A percentile compares a stretch with the other conserved stretches of the same genome.
Conservation (phyloP, 2,329 filamentous ascomycete genomes). For the Penicillium sp. region DNA sequence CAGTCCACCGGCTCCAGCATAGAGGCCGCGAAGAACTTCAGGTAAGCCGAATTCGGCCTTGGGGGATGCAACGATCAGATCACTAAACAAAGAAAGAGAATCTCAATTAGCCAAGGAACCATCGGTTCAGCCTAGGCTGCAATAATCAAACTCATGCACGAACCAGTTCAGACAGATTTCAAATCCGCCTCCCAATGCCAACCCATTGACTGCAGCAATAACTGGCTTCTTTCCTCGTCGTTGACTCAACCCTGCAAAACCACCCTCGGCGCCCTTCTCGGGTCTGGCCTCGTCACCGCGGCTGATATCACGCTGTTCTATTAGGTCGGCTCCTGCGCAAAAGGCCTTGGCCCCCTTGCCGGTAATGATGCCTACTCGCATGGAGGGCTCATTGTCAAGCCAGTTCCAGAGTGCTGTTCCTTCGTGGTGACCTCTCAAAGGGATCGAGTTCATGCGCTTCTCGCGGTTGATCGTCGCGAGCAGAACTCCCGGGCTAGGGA, state of each 20-base stretch:
- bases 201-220: slow-evolving; percentile 77
- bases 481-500: slow-evolving; percentile 51
- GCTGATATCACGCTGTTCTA: slow-evolving; percentile 46
- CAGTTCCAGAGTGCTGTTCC: slow-evolving; percentile 48
- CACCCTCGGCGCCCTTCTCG: slow-evolving; percentile 40
- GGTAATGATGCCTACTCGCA: slow-evolving; percentile 52
- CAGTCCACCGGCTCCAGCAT: slow-evolving; percentile 73
- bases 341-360: slow-evolving; percentile 53
- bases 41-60: slow-evolving; percentile 70
- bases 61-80: slow-evolving; percentile 68
- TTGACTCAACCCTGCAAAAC: slow-evolving; percentile 63
- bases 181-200: slow-evolving; percentile 76
- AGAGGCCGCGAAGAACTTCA: slow-evolving; percentile 72
- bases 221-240: slow-evolving; percentile 72
- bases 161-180: slow-evolving; percentile 91
- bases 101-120: not conserved
- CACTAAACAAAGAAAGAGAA: slow-evolving; percentile 59
- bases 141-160: slow-evolving; percentile 17
- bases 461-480: slow-evolving; percentile 53
- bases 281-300: slow-evolving; percentile 11
- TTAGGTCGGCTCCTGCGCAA: slow-evolving; percentile 53
- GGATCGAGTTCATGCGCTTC: slow-evolving; percentile 50
- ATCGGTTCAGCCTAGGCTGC: not conserved
- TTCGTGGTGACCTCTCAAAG: slow-evolving; percentile 48
- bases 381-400: slow-evolving; percentile 49